Conservation (phyloP, 257 asterid species). For the Rauvolfia tetraphylla region DNA sequence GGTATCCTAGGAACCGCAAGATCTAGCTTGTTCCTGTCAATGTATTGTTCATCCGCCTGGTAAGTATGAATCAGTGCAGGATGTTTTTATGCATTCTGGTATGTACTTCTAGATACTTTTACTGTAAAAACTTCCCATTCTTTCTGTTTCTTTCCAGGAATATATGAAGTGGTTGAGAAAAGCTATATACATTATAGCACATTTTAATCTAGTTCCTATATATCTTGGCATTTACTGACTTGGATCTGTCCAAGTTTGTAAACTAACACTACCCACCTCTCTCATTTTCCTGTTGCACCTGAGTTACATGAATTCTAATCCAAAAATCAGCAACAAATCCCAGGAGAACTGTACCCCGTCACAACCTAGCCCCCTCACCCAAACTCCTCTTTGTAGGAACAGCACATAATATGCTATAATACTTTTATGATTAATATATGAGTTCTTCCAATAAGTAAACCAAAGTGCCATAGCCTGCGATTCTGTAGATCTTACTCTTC, state of each 20-base stretch:
- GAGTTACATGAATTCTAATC: not conserved
- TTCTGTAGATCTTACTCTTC: not conserved
- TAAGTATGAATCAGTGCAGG: slow-evolving; percentile 32
- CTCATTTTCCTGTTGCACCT: not conserved
- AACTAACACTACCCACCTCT: not conserved
- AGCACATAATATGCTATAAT: not conserved
- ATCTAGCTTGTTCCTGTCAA: slow-evolving; percentile 91
- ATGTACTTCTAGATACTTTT: not conserved
- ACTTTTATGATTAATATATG: not conserved
- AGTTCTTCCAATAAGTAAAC: not conserved
- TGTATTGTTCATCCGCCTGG: slow-evolving; percentile 93
- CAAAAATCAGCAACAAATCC: not conserved
- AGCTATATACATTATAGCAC: not conserved
- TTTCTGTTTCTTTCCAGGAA: not conserved
- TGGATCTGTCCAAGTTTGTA: not conserved
- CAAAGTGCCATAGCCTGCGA: not conserved
- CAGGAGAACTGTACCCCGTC: not conserved
- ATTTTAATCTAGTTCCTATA: not conserved
- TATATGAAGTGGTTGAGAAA: not conserved
- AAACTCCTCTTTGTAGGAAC: not conserved
- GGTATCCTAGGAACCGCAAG: slow-evolving; percentile 84
- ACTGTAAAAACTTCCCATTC: not conserved
- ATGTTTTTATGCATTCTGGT: not conserved
- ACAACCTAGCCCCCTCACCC: not conserved
- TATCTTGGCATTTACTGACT: slow-evolving; percentile 1